A percentile compares a stretch with the other conserved stretches of the same genome.
These are phyloP conservation scores for Stenogyne calaminthoides DNA, from an alignment of 305 asterid species.

Conservation along the genomic window DNA sequence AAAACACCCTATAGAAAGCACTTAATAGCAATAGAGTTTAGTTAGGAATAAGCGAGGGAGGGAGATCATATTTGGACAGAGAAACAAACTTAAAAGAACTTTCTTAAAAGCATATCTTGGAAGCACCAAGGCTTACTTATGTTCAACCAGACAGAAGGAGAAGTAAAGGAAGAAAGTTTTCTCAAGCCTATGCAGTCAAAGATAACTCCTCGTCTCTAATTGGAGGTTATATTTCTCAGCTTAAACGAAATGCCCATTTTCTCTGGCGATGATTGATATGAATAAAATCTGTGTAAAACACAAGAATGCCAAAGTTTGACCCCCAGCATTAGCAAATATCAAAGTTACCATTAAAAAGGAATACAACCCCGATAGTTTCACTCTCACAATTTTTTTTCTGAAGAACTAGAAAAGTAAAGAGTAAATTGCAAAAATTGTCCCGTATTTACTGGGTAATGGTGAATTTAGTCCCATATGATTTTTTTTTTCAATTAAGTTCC, in stretches of 20 bases:
- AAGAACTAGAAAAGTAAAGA: background rate
- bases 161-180: background rate
- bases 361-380: background rate
- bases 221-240: background rate
- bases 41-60: background rate
- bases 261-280: background rate
- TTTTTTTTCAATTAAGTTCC: too few relatives aligned
- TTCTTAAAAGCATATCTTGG: background rate
- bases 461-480: too few relatives aligned
- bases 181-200: background rate
- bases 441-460: too few relatives aligned
- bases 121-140: background rate
- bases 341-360: background rate
- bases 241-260: background rate
- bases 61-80: background rate
- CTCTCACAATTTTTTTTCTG: background rate
- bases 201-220: background rate
- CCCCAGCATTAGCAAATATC: background rate
- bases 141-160: background rate
- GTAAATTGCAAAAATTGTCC: too few relatives aligned
- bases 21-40: background rate
- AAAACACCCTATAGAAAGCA: conserved; percentile 1
- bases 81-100: background rate
- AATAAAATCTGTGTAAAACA: background rate
- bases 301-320: background rate